Percentiles rank a stretch among this genome's conserved stretches.
These are phyloP conservation scores for Alternaria sp. DNA, from an alignment of 2,329 filamentous ascomycete species.

Conservation along the genomic window DNA sequence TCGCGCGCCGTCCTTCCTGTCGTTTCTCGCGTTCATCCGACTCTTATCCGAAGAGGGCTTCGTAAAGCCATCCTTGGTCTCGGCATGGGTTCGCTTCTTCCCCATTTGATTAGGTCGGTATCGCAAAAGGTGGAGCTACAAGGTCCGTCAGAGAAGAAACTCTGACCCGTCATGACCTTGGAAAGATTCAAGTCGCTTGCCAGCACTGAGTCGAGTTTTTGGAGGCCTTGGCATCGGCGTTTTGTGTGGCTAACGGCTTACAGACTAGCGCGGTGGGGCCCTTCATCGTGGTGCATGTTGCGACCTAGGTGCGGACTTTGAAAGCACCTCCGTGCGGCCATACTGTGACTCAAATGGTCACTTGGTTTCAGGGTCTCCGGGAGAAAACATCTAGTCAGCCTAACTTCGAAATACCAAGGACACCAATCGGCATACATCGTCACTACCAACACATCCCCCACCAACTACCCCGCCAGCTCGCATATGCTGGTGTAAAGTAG, in stretches of 20 bases:
- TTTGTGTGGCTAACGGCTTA: constrained; percentile 27
- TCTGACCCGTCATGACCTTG: constrained; percentile 51
- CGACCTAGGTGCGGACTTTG: constrained; percentile 26
- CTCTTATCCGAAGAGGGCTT: constrained; percentile 48
- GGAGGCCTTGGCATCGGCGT: constrained; percentile 29
- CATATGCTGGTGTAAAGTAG: constrained; percentile 20
- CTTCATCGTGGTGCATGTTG: constrained; percentile 21
- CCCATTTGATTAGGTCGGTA: constrained; percentile 49
- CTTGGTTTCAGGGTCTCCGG: constrained; percentile 12
- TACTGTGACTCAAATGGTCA: constrained; percentile 39
- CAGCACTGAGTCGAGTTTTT: constrained; percentile 23
- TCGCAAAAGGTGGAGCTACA: constrained; percentile 39
- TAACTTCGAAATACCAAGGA: background rate
- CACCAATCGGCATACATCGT: background rate
- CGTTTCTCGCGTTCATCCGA: constrained; percentile 41
- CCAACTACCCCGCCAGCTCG: constrained; percentile 25
- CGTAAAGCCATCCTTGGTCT: constrained; percentile 52
- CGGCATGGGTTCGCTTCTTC: constrained; percentile 54
- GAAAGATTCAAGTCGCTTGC: constrained; percentile 27
- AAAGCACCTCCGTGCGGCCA: constrained; percentile 26
- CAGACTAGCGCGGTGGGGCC: constrained; percentile 28
- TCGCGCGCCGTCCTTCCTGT: constrained; percentile 25
- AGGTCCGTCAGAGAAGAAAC: constrained; percentile 51
- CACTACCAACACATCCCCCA: constrained; percentile 12
- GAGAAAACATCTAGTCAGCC: background rate